Evolutionary conservation across 139 green algal genomes (phyloP).

Genomic region (Chlamydomonas sphaeroides): DNA sequence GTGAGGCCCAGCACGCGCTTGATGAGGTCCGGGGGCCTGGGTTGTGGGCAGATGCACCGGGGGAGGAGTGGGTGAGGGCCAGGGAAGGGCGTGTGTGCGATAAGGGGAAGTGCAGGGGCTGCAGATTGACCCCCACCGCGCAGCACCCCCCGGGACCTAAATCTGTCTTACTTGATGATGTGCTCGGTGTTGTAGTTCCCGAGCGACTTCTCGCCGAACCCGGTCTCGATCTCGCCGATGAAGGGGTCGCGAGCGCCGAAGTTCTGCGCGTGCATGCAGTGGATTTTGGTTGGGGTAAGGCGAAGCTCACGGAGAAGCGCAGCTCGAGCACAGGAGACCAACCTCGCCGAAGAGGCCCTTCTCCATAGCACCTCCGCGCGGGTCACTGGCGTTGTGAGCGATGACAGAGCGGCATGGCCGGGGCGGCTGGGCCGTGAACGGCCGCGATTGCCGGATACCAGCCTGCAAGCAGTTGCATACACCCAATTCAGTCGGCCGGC

Average conservation of each 20-base stretch:
- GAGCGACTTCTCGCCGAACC: conserved; percentile 87
- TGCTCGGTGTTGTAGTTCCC: conserved; percentile 93
- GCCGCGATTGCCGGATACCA: background rate
- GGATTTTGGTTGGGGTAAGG: too few species aligned
- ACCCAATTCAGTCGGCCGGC: background rate
- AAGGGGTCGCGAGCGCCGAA: conserved; percentile 88
- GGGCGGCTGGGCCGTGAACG: conserved; percentile 24
- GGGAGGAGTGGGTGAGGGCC: too few species aligned
- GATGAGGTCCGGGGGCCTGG: conserved; percentile 57
- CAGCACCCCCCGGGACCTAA: too few species aligned
- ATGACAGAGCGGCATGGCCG: background rate
- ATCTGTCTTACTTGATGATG: conserved; percentile 85
- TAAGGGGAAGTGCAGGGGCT: background rate
- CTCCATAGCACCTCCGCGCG: conserved; percentile 32
- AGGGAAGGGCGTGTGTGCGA: background rate
- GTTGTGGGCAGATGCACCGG: too few species aligned
- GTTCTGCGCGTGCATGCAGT: conserved; percentile 55
- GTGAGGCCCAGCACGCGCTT: conserved; percentile 47
- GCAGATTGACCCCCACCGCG: too few species aligned
- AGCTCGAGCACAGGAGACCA: background rate
- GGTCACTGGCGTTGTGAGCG: background rate
- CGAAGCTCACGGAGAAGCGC: background rate
- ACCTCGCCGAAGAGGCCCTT: conserved; percentile 63
- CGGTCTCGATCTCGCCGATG: conserved; percentile 83
- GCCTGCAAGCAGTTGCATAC: background rate